Percentiles rank a stretch among this genome's conserved stretches.
Evolutionary conservation across 2,329 filamentous ascomycete genomes (phyloP).

Genomic region (Bisporella sp.): DNA sequence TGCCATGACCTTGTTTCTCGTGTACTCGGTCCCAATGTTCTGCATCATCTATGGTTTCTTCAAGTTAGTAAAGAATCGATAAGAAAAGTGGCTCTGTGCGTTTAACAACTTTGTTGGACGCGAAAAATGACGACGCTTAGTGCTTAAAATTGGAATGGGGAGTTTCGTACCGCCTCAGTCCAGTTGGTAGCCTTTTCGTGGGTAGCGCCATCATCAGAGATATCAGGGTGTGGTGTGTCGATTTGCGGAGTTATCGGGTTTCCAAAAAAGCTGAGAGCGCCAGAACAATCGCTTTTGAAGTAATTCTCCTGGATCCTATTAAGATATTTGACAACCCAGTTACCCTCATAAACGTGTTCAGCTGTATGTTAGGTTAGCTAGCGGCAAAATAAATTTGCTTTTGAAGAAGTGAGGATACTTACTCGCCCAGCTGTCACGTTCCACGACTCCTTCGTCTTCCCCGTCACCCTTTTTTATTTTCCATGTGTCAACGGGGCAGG

Average conservation of each 20-base stretch:
- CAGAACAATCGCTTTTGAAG: background rate
- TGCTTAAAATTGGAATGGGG: no score
- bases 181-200: background rate
- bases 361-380: background rate
- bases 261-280: background rate
- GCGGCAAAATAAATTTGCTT: background rate
- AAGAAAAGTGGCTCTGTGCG: background rate
- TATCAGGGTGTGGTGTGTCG: background rate
- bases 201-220: background rate
- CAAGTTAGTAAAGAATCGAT: background rate
- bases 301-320: no score
- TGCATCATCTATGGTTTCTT: background rate
- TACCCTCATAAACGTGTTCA: background rate
- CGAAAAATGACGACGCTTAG: no score
- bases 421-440: background rate
- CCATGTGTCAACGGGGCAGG: background rate
- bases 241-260: background rate
- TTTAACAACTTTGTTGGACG: no score
- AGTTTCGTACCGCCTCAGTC: no score
- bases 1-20: background rate
- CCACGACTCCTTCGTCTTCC: background rate
- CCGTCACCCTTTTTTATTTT: background rate
- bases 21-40: background rate
- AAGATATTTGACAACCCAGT: background rate
- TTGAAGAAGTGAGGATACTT: background rate